These are phyloP conservation scores for Aspergillus niger DNA, from an alignment of 2,329 filamentous ascomycete genomes.

Conservation along the genomic window DNA sequence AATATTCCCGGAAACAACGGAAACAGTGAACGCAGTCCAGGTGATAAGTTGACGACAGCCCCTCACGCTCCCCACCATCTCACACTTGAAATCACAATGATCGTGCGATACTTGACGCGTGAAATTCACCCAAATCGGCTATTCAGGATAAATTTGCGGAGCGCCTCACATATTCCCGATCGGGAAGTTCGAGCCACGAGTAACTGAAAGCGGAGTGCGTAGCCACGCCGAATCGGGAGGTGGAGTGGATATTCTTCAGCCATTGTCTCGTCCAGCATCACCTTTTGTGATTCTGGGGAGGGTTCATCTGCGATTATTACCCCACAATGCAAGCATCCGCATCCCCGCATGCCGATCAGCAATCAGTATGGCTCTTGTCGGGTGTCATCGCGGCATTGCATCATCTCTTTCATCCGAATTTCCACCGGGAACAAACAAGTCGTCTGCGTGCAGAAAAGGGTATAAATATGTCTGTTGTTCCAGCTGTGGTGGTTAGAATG, in stretches of 20 bases:
- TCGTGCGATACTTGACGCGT: no score
- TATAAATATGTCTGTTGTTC: not conserved
- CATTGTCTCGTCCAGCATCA: not conserved
- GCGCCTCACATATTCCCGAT: not conserved
- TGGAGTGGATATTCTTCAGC: not conserved
- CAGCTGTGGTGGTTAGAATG: not conserved
- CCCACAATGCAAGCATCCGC: not conserved
- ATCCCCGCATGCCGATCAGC: not conserved
- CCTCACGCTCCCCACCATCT: not conserved
- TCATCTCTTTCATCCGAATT: not conserved
- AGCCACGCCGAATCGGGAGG: not conserved
- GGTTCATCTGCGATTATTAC: not conserved
- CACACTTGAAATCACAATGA: not conserved
- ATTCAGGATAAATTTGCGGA: not conserved
- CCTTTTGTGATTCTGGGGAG: not conserved
- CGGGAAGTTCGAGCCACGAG: not conserved
- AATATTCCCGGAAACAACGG: no score
- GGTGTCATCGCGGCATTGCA: not conserved
- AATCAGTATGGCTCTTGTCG: not conserved
- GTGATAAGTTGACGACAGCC: not conserved
- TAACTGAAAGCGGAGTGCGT: not conserved
- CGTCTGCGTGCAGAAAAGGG: not conserved
- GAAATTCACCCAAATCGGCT: not conserved
- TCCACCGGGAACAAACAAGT: not conserved
- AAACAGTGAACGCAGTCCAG: no score